Conservation (phyloP, 164 flowering plant genomes). For the Vitis cinerea region DNA sequence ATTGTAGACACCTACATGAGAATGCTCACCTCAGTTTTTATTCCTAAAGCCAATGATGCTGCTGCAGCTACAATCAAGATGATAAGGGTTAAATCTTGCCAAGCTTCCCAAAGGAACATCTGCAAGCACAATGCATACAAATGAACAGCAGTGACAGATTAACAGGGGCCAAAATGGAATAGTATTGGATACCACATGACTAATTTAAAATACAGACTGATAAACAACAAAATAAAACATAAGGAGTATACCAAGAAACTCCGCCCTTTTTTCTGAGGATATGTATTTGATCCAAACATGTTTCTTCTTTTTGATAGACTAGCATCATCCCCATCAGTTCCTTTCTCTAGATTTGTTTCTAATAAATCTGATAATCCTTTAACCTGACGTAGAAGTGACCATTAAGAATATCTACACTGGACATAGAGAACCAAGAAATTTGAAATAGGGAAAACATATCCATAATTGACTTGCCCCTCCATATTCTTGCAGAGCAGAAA, state of each 20-base stretch:
- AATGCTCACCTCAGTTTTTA: conserved; percentile 82
- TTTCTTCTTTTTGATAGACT: conserved; percentile 56
- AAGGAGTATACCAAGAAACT: conserved; percentile 63
- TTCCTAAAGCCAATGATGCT: conserved; percentile 81
- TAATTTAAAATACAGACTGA: neutral
- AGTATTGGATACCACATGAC: too few species aligned
- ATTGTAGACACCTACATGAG: neutral
- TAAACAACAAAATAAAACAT: neutral
- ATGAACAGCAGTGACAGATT: neutral
- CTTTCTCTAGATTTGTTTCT: conserved; percentile 59
- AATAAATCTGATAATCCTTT: conserved; percentile 60
- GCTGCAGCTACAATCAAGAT: conserved; percentile 92
- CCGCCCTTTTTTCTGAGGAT: conserved; percentile 83
- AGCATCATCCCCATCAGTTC: conserved; percentile 63
- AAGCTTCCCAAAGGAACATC: conserved; percentile 96
- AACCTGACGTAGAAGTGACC: conserved; percentile 42
- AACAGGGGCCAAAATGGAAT: neutral
- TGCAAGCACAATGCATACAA: conserved; percentile 18
- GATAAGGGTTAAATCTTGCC: conserved; percentile 89
- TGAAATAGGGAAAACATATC: neutral
- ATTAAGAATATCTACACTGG: neutral
- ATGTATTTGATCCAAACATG: conserved; percentile 84
- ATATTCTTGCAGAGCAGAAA: conserved; percentile 54
- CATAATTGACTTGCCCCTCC: conserved; percentile 65
- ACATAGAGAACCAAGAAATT: neutral